Evolutionary conservation across 2,329 filamentous ascomycete species (phyloP).

Genomic region (Fonsecaea multimorphosa): DNA sequence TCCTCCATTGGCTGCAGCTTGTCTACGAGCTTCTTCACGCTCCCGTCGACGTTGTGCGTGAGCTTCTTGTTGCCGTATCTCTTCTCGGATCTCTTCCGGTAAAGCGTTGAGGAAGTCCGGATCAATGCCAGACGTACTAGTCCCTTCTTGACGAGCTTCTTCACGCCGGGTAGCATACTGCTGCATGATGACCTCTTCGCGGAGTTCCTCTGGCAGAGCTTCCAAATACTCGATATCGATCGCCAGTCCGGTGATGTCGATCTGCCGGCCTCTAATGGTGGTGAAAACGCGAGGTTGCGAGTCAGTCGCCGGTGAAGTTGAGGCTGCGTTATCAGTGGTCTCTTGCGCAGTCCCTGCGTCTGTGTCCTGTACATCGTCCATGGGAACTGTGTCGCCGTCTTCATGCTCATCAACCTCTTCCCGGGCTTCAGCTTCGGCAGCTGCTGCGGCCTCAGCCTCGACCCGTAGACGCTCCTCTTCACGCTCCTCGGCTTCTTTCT

Average conservation of each 20-base stretch:
- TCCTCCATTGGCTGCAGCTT: slow-evolving; percentile 53
- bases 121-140: slow-evolving; percentile 38
- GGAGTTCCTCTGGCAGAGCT: slow-evolving; percentile 94
- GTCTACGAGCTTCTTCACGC: slow-evolving; percentile 77
- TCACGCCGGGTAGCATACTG: slow-evolving; percentile 83
- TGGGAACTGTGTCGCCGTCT: slow-evolving; percentile 56
- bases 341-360: slow-evolving; percentile 46
- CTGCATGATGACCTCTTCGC: slow-evolving; percentile 93
- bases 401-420: slow-evolving; percentile 41
- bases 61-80: slow-evolving; percentile 89
- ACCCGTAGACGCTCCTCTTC: slow-evolving; percentile 68
- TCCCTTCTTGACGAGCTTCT: slow-evolving; percentile 73
- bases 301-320: slow-evolving; percentile 48
- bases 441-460: slow-evolving; percentile 55
- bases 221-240: slow-evolving; percentile 95
- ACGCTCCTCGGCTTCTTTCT: slow-evolving; percentile 70
- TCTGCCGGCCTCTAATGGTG: slow-evolving; percentile 81
- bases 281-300: slow-evolving; percentile 73
- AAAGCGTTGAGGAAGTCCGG: slow-evolving; percentile 91
- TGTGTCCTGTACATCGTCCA: slow-evolving; percentile 76
- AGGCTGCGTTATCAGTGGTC: slow-evolving; percentile 42
- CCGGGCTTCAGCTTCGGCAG: slow-evolving; percentile 42
- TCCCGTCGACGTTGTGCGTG: slow-evolving; percentile 86
- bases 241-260: slow-evolving; percentile 92
- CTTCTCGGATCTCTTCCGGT: slow-evolving; percentile 85